Evolutionary conservation across 495 filamentous ascomycete genomes (phyloP).

Genomic region (Xylaria curta): DNA sequence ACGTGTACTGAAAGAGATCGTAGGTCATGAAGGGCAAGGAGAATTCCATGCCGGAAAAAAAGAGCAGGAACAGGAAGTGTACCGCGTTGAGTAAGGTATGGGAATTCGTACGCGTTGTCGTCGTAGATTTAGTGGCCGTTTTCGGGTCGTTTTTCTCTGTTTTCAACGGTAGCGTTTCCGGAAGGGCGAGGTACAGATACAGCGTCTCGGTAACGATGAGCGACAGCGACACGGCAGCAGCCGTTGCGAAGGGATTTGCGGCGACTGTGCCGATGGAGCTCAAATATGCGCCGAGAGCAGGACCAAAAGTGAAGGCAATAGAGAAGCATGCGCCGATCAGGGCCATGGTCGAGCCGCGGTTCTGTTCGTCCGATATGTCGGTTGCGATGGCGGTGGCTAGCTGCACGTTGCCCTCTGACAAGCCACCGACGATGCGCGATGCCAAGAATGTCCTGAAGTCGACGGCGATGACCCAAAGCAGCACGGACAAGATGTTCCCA

Average conservation of each 20-base stretch:
- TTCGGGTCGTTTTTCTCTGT: conserved; percentile 39
- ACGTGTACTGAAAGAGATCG: conserved; percentile 84
- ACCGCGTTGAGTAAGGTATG: conserved; percentile 82
- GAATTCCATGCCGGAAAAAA: conserved; percentile 98
- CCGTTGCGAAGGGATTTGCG: conserved; percentile 90
- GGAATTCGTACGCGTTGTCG: conserved; percentile 71
- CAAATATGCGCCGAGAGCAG: conserved; percentile 85
- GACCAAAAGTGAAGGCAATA: conserved; percentile 95
- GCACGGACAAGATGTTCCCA: conserved; percentile 92
- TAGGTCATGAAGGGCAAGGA: conserved; percentile 96
- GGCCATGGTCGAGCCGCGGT: conserved; percentile 89
- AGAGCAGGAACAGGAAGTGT: conserved; percentile 91
- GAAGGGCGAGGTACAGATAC: conserved; percentile 86
- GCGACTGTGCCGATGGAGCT: conserved; percentile 74
- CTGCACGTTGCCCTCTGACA: conserved; percentile 97
- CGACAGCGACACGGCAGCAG: conserved; percentile 81
- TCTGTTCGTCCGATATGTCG: conserved; percentile 85
- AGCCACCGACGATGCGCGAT: conserved; percentile 86
- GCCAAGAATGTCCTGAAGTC: conserved; percentile 97
- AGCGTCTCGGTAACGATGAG: conserved; percentile 84
- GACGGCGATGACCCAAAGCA: conserved; percentile 89
- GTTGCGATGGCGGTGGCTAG: conserved; percentile 96
- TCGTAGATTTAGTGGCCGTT: conserved; percentile 25
- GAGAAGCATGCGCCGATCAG: conserved; percentile 96
- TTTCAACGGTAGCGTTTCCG: conserved; percentile 79